A percentile compares a stretch with the other conserved stretches of the same genome.
These are phyloP conservation scores for Chloranthus sessilifolius DNA, from an alignment of 164 flowering plant species.

Conservation along the genomic window DNA sequence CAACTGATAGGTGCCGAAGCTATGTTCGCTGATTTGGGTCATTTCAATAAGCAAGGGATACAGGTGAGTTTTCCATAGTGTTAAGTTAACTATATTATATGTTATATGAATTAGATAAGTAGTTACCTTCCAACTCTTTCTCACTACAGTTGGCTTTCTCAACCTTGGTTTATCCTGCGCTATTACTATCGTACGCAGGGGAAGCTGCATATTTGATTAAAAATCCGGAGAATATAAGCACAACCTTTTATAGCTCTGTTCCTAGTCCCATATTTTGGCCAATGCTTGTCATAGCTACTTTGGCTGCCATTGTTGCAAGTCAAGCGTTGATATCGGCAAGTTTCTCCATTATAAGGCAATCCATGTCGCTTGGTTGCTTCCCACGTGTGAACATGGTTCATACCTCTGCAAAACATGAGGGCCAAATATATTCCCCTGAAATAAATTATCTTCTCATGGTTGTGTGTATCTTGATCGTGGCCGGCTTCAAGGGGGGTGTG, in stretches of 20 bases:
- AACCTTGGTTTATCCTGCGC: slow-evolving; percentile 17
- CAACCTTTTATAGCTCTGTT: slow-evolving; percentile 20
- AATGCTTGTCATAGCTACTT: slow-evolving; percentile 19
- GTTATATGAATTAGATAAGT: background rate
- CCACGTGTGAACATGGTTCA: slow-evolving; percentile 27
- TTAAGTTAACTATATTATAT: background rate
- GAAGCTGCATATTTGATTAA: slow-evolving; percentile 26
- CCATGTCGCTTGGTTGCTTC: slow-evolving; percentile 26
- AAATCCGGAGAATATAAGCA: slow-evolving; percentile 14
- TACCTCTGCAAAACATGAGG: slow-evolving; percentile 17
- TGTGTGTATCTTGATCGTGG: slow-evolving; percentile 16
- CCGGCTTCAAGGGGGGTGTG: slow-evolving; percentile 19
- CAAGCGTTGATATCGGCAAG: slow-evolving; percentile 26
- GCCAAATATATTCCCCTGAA: slow-evolving; percentile 27
- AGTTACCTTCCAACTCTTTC: background rate
- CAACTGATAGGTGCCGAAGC: slow-evolving; percentile 12
- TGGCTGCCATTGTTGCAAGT: slow-evolving; percentile 26
- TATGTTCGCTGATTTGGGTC: slow-evolving; percentile 24
- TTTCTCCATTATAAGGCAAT: slow-evolving; percentile 23
- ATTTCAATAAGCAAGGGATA: slow-evolving; percentile 13
- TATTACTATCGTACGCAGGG: slow-evolving; percentile 18
- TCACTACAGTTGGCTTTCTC: slow-evolving; percentile 22
- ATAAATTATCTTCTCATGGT: slow-evolving; percentile 24
- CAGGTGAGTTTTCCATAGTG: slow-evolving; percentile 7
- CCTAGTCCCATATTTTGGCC: slow-evolving; percentile 27